Evolutionary conservation across 192 early-diverging fungal species (phyloP).

Genomic region (Funneliformis mosseae): DNA sequence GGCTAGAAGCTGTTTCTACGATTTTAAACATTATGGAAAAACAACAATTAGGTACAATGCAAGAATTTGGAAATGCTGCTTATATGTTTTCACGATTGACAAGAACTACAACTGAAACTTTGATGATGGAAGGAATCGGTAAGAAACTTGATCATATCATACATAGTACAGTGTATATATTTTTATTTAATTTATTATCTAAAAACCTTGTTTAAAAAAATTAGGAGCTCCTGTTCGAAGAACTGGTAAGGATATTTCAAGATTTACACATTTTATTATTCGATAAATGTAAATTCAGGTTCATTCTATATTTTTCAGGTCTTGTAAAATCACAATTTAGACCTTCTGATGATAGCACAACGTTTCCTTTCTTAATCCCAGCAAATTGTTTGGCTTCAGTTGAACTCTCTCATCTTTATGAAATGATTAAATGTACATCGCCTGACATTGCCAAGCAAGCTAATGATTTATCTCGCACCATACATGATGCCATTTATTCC

Average conservation of each 20-base stretch:
- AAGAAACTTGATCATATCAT: constrained; percentile 36
- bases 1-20: constrained; percentile 49
- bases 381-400: constrained; percentile 64
- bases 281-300: constrained; percentile 4
- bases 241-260: background rate
- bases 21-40: constrained; percentile 46
- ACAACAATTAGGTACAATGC: constrained; percentile 51
- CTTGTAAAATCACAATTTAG: constrained; percentile 56
- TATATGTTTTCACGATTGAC: constrained; percentile 36
- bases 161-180: background rate
- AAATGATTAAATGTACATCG: constrained; percentile 45
- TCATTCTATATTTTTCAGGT: constrained; percentile 40
- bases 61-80: constrained; percentile 28
- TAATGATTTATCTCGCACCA: constrained; percentile 44
- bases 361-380: constrained; percentile 62
- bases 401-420: constrained; percentile 51
- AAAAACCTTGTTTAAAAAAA: background rate
- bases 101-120: constrained; percentile 46
- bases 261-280: background rate
- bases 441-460: constrained; percentile 46
- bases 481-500: constrained; percentile 53
- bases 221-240: constrained; percentile 1
- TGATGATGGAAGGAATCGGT: constrained; percentile 48
- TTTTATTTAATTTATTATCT: background rate
- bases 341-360: constrained; percentile 62